Base-by-base conservation (phyloP, 1,284 basidiomycete genomes). In the Malassezia restricta region DNA sequence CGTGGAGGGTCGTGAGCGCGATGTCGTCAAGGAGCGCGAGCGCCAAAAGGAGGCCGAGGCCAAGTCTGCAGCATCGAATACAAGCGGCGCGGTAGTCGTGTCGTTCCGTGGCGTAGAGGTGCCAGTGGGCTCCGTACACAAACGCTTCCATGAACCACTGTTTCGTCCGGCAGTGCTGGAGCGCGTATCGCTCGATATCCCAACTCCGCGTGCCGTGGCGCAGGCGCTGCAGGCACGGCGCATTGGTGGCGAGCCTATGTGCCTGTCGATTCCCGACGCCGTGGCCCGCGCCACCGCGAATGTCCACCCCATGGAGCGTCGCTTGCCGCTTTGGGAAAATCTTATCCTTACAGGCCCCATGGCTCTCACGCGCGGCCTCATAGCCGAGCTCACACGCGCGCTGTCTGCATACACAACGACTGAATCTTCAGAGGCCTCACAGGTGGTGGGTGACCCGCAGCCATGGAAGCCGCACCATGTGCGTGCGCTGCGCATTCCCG, bases 21-120 rank as follows among this genome's bases (percentile, higher is more conserved):
- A 56, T 8, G 61, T 52, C 11, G 61, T 63, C 15, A 49, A 54
- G 27, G 59, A 58, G 7, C 61, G 57, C 3, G 47, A 64, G 4
- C 60, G 68, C 42, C 64, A 72, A 50, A 56, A 62, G 59, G 40
- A 68, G 63, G 28, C 87, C 83, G 14, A 84, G 63, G 85, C 87
- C 73, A 82, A 84, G 62, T 85, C 88, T 56, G 86, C 87, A 69
- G 24, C 27, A 14, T 7, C 17, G 8, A 28, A n/a, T 3, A 12
- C 44, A 24, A 35, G 15, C 35, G 40, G 9, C 15, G 11, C 14
- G 17, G 55, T 62, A 8, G 43, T 56, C 3, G 64, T 68, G 8
- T 32, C 51, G n/a, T 66, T 65, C 58, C 53, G 58, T 38, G 64
- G 63, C n/a, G 58, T 61, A 29, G 58, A 60, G 29, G 58, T 68